phyloP scores from a whole-genome alignment of 202 grass and related monocot genomes.

The Musa balbisiana region DNA sequence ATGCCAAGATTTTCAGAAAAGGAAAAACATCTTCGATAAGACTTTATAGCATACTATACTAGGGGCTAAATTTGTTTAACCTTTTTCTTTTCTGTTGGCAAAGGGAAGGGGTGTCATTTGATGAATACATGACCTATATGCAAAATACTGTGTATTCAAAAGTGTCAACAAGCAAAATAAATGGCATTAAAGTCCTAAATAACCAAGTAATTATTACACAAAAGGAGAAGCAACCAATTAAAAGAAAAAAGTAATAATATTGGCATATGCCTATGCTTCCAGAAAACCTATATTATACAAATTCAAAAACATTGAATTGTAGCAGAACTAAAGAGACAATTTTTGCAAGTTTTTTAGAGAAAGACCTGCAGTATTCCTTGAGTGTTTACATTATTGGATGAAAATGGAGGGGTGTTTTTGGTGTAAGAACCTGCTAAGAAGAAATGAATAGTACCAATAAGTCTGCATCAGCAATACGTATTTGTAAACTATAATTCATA shows the following conservation, averaged over 20 bases:
- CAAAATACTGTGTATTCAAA: too few relatives aligned
- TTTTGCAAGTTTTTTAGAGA: not conserved
- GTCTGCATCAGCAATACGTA: not conserved
- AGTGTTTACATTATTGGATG: constrained; percentile 30
- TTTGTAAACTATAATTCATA: not conserved
- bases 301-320: not conserved
- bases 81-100: too few relatives aligned
- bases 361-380: constrained; percentile 76
- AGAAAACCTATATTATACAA: not conserved
- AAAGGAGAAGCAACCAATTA: not conserved
- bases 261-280: not conserved
- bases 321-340: not conserved
- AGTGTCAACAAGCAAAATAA: not conserved
- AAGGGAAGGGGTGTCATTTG: too few relatives aligned
- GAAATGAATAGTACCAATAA: not conserved
- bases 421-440: constrained; percentile 41
- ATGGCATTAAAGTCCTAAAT: not conserved
- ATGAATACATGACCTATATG: too few relatives aligned
- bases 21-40: too few relatives aligned
- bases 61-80: too few relatives aligned
- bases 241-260: not conserved
- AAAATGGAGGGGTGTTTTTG: constrained; percentile 57
- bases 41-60: too few relatives aligned
- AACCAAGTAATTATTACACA: not conserved
- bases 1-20: too few relatives aligned